phyloP scores from a whole-genome alignment of 2,329 filamentous ascomycete species.

The Fusarium temperatum region DNA sequence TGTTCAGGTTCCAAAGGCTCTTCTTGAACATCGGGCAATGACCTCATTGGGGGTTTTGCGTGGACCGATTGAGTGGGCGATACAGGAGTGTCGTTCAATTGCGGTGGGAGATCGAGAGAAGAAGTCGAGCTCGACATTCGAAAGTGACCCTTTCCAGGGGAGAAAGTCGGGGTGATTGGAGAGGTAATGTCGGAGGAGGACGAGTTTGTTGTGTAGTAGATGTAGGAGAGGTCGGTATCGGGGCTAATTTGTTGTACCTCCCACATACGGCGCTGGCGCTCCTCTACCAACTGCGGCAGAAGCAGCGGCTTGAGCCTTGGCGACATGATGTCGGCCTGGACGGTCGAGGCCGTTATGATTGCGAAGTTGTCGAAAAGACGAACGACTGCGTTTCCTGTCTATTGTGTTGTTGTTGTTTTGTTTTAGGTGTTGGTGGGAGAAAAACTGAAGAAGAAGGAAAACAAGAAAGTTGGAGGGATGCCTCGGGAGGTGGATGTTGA shows the following conservation, averaged over 20 bases:
- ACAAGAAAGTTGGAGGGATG: slow-evolving; percentile 36
- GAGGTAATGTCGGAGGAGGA: slow-evolving; percentile 74
- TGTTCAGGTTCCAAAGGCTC: slow-evolving; percentile 78
- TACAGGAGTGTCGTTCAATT: slow-evolving; percentile 59
- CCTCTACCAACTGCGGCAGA: slow-evolving; percentile 63
- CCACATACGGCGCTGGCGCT: slow-evolving; percentile 57
- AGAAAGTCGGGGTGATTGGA: slow-evolving; percentile 77
- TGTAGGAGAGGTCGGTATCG: slow-evolving; percentile 49
- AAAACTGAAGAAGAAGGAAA: slow-evolving; percentile 12
- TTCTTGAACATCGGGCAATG: slow-evolving; percentile 84
- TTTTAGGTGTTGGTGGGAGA: slow-evolving; percentile 21
- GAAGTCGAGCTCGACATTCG: slow-evolving; percentile 80
- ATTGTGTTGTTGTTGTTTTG: not conserved
- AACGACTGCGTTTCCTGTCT: slow-evolving; percentile 14
- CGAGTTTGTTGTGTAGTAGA: slow-evolving; percentile 61
- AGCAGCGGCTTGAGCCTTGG: slow-evolving; percentile 62
- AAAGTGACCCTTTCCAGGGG: slow-evolving; percentile 65
- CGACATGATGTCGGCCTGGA: slow-evolving; percentile 52
- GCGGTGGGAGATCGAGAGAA: slow-evolving; percentile 71
- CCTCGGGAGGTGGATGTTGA: slow-evolving; percentile 34
- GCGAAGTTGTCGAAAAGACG: slow-evolving; percentile 22
- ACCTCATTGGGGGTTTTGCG: slow-evolving; percentile 67
- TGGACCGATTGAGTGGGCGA: slow-evolving; percentile 58
- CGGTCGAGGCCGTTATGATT: slow-evolving; percentile 37
- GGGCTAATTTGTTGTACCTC: slow-evolving; percentile 47